Conservation (phyloP, 768 basidiomycete genomes). For the Rhizopogon sp. region DNA sequence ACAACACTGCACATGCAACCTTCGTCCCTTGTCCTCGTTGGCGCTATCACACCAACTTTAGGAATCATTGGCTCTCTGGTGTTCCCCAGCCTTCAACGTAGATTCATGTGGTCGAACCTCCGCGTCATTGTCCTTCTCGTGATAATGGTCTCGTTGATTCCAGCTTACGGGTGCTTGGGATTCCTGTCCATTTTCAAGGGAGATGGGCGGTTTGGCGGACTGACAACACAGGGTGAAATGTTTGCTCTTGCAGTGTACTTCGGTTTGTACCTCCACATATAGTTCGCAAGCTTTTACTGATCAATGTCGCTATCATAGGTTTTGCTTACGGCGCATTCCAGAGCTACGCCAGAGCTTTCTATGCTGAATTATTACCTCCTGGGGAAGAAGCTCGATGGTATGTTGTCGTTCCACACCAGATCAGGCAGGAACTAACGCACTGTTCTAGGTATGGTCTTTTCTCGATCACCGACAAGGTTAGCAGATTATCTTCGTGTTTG, state of each 20-base stretch:
- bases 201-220: constrained; percentile 51
- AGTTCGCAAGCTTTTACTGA: neutral
- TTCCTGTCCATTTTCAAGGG: constrained; percentile 54
- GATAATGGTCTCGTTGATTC: constrained; percentile 58
- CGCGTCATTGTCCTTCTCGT: constrained; percentile 65
- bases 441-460: constrained; percentile 61
- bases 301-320: constrained; percentile 31
- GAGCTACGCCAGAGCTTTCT: constrained; percentile 82
- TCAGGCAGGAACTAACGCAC: neutral
- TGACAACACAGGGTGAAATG: constrained; percentile 83
- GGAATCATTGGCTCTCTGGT: constrained; percentile 84
- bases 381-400: constrained; percentile 90
- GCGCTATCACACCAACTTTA: constrained; percentile 67
- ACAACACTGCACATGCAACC: constrained; percentile 80
- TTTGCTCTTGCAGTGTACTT: constrained; percentile 80
- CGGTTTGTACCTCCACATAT: constrained; percentile 37
- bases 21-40: constrained; percentile 73
- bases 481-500: constrained; percentile 8
- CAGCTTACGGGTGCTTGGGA: constrained; percentile 79
- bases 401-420: constrained; percentile 10
- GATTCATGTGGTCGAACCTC: constrained; percentile 60
- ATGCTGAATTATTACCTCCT: constrained; percentile 80
- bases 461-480: constrained; percentile 85
- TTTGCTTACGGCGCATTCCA: constrained; percentile 88
- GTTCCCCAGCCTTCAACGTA: constrained; percentile 72